phyloP scores from a whole-genome alignment of 139 green algal species.

The Prasinococcaceae sp. region DNA sequence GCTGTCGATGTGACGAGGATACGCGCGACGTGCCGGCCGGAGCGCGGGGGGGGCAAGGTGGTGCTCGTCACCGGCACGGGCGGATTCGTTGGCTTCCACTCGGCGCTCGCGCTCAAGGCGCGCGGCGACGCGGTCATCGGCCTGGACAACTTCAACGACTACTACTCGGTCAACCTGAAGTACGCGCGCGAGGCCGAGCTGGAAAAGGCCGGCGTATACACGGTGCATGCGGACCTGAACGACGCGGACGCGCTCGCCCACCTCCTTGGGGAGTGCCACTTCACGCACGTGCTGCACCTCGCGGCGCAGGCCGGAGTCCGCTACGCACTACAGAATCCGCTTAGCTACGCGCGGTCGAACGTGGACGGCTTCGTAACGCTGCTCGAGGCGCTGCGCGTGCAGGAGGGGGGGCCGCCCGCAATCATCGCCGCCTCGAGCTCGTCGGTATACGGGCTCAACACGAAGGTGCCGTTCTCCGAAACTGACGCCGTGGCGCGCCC shows the following conservation, averaged over 20 bases:
- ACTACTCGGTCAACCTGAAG: conserved; percentile 58
- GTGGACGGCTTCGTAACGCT: conserved; percentile 45
- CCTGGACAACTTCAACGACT: conserved; percentile 75
- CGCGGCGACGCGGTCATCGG: conserved; percentile 47
- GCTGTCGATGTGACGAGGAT: no score
- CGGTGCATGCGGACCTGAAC: conserved; percentile 50
- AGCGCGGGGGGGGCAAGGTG: no score
- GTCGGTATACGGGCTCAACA: conserved; percentile 60
- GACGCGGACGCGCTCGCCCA: conserved; percentile 31
- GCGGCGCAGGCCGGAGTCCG: conserved; percentile 64
- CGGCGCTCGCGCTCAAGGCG: conserved; percentile 24
- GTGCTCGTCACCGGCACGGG: conserved; percentile 41
- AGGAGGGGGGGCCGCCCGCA: conserved; percentile 24
- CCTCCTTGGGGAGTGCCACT: conserved; percentile 41
- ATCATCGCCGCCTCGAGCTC: conserved; percentile 55
- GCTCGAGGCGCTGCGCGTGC: conserved; percentile 44
- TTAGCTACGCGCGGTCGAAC: conserved; percentile 54
- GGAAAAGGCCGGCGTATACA: conserved; percentile 4
- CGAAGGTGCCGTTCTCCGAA: conserved; percentile 42
- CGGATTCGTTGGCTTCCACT: conserved; percentile 60
- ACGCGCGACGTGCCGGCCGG: no score
- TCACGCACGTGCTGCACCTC: conserved; percentile 64
- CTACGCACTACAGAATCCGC: conserved; percentile 52
- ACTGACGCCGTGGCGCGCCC: conserved; percentile 39
- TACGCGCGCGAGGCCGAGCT: conserved; percentile 29